Percentiles rank a stretch among this genome's conserved stretches.
Evolutionary conservation across 2,329 filamentous ascomycete species (phyloP).

Genomic region (Penicillium sp.): DNA sequence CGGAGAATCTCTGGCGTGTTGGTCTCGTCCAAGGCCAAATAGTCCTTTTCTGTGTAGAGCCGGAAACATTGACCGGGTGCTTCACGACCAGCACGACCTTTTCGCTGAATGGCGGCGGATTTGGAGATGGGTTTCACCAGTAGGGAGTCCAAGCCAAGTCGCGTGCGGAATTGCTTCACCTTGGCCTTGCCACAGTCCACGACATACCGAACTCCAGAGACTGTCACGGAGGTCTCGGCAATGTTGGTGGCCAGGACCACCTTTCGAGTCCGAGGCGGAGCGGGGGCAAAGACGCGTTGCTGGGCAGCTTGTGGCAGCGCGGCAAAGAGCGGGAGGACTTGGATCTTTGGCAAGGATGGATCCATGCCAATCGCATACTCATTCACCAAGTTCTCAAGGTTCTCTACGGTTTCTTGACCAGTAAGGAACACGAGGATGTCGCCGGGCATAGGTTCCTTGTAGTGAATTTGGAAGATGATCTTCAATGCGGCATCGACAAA

Average conservation of each 20-base stretch:
- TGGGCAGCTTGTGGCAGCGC: slow-evolving; percentile 82
- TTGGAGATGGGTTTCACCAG: slow-evolving; percentile 86
- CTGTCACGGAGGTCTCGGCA: slow-evolving; percentile 95
- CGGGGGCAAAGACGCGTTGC: slow-evolving; percentile 74
- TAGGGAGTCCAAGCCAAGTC: slow-evolving; percentile 82
- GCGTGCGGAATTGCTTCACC: slow-evolving; percentile 80
- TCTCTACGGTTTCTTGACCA: slow-evolving; percentile 88
- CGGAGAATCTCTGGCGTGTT: slow-evolving; percentile 85
- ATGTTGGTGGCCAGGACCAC: slow-evolving; percentile 94
- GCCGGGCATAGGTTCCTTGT: slow-evolving; percentile 82
- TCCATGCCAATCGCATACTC: slow-evolving; percentile 69
- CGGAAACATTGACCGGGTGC: slow-evolving; percentile 83
- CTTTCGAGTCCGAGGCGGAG: slow-evolving; percentile 70
- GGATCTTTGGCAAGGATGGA: slow-evolving; percentile 62
- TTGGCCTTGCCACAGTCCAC: slow-evolving; percentile 93
- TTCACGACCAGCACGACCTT: slow-evolving; percentile 89
- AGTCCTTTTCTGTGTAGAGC: slow-evolving; percentile 77
- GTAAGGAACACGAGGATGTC: slow-evolving; percentile 90
- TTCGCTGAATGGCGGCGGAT: slow-evolving; percentile 85
- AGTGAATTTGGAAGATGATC: slow-evolving; percentile 78
- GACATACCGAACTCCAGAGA: slow-evolving; percentile 85
- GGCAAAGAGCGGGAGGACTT: slow-evolving; percentile 77
- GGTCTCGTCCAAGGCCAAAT: slow-evolving; percentile 61
- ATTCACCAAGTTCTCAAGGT: slow-evolving; percentile 70
- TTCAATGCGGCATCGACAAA: slow-evolving; percentile 77